These are phyloP conservation scores for Termitomyces sp. DNA, from an alignment of 768 basidiomycete genomes.

Conservation along the genomic window DNA sequence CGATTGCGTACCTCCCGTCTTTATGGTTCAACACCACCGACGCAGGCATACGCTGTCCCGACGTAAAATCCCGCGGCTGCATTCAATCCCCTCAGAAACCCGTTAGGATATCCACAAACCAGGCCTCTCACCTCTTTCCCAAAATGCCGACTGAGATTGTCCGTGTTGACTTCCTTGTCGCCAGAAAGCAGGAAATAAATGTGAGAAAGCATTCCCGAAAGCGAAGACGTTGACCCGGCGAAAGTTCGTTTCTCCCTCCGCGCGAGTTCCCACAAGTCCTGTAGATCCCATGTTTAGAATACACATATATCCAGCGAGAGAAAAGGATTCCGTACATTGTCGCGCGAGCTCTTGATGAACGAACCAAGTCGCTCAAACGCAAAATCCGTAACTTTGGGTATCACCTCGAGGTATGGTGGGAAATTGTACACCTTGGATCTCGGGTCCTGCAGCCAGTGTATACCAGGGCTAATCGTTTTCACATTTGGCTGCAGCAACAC, in stretches of 20 bases:
- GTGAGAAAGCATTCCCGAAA: slow-evolving; percentile 79
- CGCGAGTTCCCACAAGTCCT: slow-evolving; percentile 68
- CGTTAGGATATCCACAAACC: not conserved
- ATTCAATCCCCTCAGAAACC: not conserved
- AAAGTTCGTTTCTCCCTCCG: slow-evolving; percentile 54
- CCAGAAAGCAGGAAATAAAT: slow-evolving; percentile 85
- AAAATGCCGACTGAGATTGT: slow-evolving; percentile 58
- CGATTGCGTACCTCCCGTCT: slow-evolving; percentile 65
- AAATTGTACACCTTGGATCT: slow-evolving; percentile 86
- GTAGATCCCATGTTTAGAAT: not conserved
- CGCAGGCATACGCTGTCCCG: slow-evolving; percentile 74
- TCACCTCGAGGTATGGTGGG: slow-evolving; percentile 57
- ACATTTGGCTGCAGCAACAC: not conserved
- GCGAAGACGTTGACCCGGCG: slow-evolving; percentile 85
- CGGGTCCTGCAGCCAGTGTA: slow-evolving; percentile 87
- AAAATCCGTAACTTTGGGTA: slow-evolving; percentile 79
- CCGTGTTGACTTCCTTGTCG: slow-evolving; percentile 59
- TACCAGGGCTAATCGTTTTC: slow-evolving; percentile 57
- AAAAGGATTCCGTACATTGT: slow-evolving; percentile 46
- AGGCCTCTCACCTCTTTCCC: slow-evolving; percentile 42
- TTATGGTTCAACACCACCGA: slow-evolving; percentile 62
- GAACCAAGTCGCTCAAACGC: slow-evolving; percentile 72
- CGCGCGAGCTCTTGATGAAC: slow-evolving; percentile 77
- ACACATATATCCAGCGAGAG: not conserved
- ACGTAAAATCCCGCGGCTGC: slow-evolving; percentile 45